These are phyloP conservation scores for Hemisphaericaspora lyxosophila DNA, from an alignment of 1,139 yeast genomes.

Conservation along the genomic window DNA sequence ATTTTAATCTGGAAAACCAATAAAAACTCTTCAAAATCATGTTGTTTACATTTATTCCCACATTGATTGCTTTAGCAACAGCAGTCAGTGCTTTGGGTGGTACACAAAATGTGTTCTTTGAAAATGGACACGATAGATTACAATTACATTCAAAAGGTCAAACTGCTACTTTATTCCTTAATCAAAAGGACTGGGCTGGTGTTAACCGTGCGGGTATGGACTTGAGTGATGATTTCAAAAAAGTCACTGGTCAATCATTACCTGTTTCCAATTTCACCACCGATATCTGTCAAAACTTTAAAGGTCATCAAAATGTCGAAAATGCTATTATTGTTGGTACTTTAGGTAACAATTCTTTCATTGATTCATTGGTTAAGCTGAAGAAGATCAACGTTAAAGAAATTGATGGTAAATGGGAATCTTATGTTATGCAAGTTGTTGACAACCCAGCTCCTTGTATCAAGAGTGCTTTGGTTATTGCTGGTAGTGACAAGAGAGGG, in stretches of 20 bases:
- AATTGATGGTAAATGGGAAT: constrained; percentile 18
- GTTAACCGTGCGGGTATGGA: constrained; percentile 11
- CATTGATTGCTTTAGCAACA: constrained; percentile 7
- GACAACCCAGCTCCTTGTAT: constrained; percentile 10
- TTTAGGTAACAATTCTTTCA: constrained; percentile 14
- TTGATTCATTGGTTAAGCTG: constrained; percentile 11
- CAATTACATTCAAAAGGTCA: constrained; percentile 8
- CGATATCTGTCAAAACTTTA: constrained; percentile 12
- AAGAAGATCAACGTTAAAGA: constrained; percentile 11
- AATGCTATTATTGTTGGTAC: constrained; percentile 18
- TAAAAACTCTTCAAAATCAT: neutral
- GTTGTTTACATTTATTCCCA: constrained; percentile 8
- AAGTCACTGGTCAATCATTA: constrained; percentile 8
- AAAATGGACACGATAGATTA: constrained; percentile 6
- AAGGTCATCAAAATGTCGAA: constrained; percentile 10
- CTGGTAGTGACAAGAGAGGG: constrained; percentile 19
- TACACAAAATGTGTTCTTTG: constrained; percentile 11
- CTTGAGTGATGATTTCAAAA: constrained; percentile 9
- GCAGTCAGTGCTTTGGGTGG: constrained; percentile 11
- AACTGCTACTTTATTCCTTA: constrained; percentile 10
- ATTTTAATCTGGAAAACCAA: constrained; percentile 1
- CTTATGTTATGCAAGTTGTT: constrained; percentile 13
- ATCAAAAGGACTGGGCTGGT: constrained; percentile 17
- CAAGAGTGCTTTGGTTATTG: constrained; percentile 15
- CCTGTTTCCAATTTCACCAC: constrained; percentile 8